A percentile compares a stretch with the other conserved stretches of the same genome.
phyloP scores from a whole-genome alignment of 2,329 filamentous ascomycete species.

The Nemania abortiva region DNA sequence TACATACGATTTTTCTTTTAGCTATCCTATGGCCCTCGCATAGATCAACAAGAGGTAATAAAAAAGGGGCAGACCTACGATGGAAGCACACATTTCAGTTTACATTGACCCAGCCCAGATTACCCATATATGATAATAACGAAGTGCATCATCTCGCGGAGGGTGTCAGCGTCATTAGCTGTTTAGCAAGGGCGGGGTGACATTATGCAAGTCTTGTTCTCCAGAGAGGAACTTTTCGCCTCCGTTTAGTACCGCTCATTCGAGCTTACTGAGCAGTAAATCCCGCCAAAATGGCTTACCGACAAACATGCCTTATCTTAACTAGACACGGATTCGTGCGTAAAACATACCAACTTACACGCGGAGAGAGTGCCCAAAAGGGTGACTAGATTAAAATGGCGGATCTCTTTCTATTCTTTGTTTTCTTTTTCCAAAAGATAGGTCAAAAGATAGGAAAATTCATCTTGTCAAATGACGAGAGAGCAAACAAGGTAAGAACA shows the following conservation, averaged over 20 bases:
- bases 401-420: not conserved
- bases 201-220: not conserved
- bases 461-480: not conserved
- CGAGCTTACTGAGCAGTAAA: not conserved
- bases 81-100: not conserved
- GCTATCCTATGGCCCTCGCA: not conserved
- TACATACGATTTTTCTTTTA: not conserved
- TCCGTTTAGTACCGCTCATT: not conserved
- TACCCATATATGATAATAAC: not conserved
- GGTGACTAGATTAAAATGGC: not conserved
- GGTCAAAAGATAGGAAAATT: too few species aligned
- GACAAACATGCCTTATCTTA: too few species aligned
- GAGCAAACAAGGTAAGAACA: not conserved
- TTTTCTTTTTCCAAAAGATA: not conserved
- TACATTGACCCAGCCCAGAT: not conserved
- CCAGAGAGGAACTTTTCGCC: not conserved
- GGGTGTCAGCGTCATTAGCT: not conserved
- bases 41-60: conserved; percentile 7
- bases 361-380: not conserved
- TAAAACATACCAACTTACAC: not conserved
- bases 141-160: not conserved
- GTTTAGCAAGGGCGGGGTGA: not conserved
- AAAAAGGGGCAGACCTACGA: not conserved
- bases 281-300: not conserved
- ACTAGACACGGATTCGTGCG: too few species aligned